These are phyloP conservation scores for Beauveria varroae DNA, from an alignment of 2,329 filamentous ascomycete species.

Conservation along the genomic window DNA sequence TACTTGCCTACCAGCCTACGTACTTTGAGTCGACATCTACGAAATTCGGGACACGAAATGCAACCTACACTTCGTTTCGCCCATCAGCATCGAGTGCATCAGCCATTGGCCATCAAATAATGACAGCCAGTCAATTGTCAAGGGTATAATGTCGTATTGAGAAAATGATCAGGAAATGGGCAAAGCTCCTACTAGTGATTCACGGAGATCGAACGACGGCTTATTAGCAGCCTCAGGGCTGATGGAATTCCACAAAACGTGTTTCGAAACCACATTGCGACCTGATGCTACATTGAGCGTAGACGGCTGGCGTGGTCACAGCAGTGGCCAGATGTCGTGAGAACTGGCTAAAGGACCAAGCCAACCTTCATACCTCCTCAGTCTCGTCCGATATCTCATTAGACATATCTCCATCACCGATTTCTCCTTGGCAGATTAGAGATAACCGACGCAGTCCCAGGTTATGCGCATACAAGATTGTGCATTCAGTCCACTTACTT, in stretches of 20 bases:
- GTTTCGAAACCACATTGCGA: background rate
- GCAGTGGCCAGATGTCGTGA: background rate
- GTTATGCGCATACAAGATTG: slow-evolving; percentile 14
- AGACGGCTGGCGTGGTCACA: slow-evolving; percentile 3
- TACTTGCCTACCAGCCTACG: no score
- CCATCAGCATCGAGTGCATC: slow-evolving; percentile 1
- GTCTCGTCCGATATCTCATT: background rate
- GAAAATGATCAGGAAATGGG: slow-evolving; percentile 1
- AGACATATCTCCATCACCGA: background rate
- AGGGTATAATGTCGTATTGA: background rate
- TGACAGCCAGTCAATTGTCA: background rate
- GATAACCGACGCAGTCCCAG: background rate
- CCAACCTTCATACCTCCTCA: background rate
- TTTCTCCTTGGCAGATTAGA: background rate
- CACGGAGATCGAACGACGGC: background rate
- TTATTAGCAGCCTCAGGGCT: slow-evolving; percentile 1
- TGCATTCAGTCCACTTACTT: slow-evolving; percentile 12
- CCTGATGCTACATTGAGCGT: background rate
- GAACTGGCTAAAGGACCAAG: background rate
- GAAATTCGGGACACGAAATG: background rate
- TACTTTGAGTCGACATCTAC: no score
- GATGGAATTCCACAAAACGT: slow-evolving; percentile 4
- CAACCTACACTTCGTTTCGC: slow-evolving; percentile 6
- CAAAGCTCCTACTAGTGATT: background rate
- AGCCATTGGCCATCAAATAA: background rate